A percentile compares a stretch with the other conserved stretches of the same genome.
Conservation (phyloP, 495 filamentous ascomycete species). For the Pyronema omphalodes region DNA sequence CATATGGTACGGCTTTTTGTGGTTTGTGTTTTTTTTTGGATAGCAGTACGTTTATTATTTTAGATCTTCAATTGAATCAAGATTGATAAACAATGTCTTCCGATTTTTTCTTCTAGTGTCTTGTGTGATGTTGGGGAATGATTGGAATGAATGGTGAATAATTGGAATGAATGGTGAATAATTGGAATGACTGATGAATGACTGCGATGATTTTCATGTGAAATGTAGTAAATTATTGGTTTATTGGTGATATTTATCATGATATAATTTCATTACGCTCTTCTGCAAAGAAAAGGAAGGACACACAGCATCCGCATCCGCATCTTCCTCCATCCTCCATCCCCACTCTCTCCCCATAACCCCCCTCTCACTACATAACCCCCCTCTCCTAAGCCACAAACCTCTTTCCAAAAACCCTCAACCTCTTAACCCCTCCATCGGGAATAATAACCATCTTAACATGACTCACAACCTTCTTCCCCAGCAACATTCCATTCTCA, state of each 20-base stretch:
- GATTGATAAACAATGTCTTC: background rate
- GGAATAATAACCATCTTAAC: slow-evolving; percentile 81
- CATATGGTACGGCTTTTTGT: too few species aligned
- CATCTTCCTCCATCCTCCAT: background rate
- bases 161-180: too few species aligned
- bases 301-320: too few species aligned
- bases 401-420: slow-evolving; percentile 36
- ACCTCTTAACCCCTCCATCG: slow-evolving; percentile 77
- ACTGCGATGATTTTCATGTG: too few species aligned
- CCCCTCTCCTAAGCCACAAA: background rate
- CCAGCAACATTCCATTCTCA: slow-evolving; percentile 26
- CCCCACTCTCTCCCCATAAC: background rate
- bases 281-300: background rate
- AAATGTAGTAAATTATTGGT: background rate
- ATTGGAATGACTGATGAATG: too few species aligned
- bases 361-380: too few species aligned
- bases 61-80: background rate
- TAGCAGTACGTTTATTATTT: too few species aligned
- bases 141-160: too few species aligned
- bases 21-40: too few species aligned
- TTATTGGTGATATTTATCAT: background rate
- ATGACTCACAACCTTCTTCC: slow-evolving; percentile 47
- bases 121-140: background rate
- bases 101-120: too few species aligned
- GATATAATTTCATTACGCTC: background rate